Evolutionary conservation across 2,329 filamentous ascomycete species (phyloP), one percentile per base, ranked within the genome.

Genomic region (Huntiella savannae): DNA sequence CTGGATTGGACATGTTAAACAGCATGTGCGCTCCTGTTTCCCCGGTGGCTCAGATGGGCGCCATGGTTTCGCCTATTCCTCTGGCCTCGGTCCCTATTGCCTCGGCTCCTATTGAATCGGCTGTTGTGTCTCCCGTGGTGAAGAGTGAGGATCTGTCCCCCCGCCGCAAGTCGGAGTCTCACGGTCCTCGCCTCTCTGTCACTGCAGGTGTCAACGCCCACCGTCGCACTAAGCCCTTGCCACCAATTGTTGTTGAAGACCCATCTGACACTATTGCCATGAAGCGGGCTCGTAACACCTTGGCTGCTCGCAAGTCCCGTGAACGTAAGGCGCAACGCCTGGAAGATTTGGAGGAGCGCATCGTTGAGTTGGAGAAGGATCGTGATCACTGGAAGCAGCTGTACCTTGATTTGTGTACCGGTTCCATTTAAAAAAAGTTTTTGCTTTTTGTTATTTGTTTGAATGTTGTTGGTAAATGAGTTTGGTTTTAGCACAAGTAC

Each of bases 201-300:
- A 67, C 78, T 41, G 68, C 79, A 53, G 83, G 83, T 51, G 77
- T 92, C 47, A 73, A 64, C 57, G 65, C 80, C 55, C 80, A 82
- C 53, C 79, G 82, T 59, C 81, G 83, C 52, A 77, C 84, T 58
- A 88, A 87, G 70, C 78, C 81, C 52, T 67, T 93, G 47, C 79
- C 82, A 52, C 78, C 79, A 5, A 87, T 94, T 59, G 66, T 80
- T 50, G 73, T 86, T 34, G 74, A 79, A 22, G 83, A 95, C 54
- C 73, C 77, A 1, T 64, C 55, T 37, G 87, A 95, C 56, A 73
- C 72, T 7, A 60, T 81, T n/a, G 85, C 84, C 15, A 74, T 87
- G 70, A 95, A 95, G 77, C 82, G 88, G 60, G 87, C 86, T 43
- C 81, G 86, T 54, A 96, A 95, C 62, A 93, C 86, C 6, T 73